Percentiles rank a stretch among this genome's conserved stretches.
Evolutionary conservation across 75 land plant genomes (phyloP).

Genomic region (Adiantum capillusveneris): DNA sequence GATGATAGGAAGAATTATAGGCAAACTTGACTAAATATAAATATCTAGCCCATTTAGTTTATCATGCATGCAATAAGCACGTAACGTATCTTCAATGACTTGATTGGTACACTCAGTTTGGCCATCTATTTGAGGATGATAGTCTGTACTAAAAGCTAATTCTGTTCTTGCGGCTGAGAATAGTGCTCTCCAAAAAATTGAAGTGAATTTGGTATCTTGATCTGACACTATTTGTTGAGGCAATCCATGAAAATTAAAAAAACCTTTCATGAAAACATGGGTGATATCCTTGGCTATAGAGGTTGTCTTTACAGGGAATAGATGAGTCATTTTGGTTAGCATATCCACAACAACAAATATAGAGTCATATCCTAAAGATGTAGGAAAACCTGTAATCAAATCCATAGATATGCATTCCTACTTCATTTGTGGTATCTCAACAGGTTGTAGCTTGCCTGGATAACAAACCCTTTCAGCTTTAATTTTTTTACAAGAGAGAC

Average conservation of each 20-base stretch:
- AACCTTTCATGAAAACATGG: too few relatives aligned
- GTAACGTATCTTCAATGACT: constrained; percentile 15
- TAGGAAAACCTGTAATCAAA: constrained; percentile 21
- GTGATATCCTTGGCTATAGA: constrained; percentile 6
- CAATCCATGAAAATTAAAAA: background rate
- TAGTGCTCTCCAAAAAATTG: constrained; percentile 21
- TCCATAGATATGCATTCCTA: constrained; percentile 38
- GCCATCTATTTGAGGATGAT: constrained; percentile 21
- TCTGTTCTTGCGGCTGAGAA: too few relatives aligned
- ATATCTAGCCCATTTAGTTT: constrained; percentile 1
- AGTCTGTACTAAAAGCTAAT: constrained; percentile 6
- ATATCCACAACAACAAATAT: constrained; percentile 40
- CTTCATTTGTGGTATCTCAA: too few relatives aligned
- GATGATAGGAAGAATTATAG: too few relatives aligned
- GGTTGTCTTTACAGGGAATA: constrained; percentile 12
- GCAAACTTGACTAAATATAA: constrained; percentile 5
- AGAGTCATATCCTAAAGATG: background rate
- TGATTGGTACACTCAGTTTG: too few relatives aligned
- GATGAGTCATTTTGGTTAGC: constrained; percentile 28
- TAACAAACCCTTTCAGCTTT: constrained; percentile 20
- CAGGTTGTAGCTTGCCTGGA: constrained; percentile 9
- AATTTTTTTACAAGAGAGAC: constrained; percentile 21
- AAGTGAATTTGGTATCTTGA: constrained; percentile 19
- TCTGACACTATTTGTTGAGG: constrained; percentile 13
- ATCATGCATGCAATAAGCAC: constrained; percentile 1